Base-by-base conservation (phyloP, 495 filamentous ascomycete species). In the Aspergillus egyptiacus region DNA sequence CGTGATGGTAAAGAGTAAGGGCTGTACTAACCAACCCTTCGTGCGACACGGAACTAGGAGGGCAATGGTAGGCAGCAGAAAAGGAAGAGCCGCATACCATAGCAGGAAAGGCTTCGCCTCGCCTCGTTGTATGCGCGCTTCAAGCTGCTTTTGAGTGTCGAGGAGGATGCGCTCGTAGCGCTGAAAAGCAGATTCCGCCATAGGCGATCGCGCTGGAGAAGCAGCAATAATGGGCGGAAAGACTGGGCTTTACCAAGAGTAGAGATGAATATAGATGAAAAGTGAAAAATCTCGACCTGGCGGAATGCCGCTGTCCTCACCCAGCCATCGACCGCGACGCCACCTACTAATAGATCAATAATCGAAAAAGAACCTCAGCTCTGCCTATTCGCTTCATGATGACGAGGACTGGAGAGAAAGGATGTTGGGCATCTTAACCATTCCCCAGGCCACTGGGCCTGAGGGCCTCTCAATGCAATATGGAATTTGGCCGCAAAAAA, bases 1-100 rank as follows among this genome's bases (percentile, higher is more conserved):
- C 28, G 71, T 72, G n/a, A 80, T 57, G 1, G 71, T 70, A 20
- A 81, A 77, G 0, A 86, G 67, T 2, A 75, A 54, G 55, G 74
- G 84, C 11, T 85, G 68, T 22, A 68, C 25, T 54, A 57, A 64
- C 33, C 48, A 48, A 2, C 57, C 55, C 10, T 53, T 58, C 33
- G 36, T 54, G 24, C 40, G 48, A 20, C 51, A 50, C 6, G 68
- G 63, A 40, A 73, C 56, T n/a, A 70, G 34, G 30, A 75, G 51
- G 9, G 63, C 64, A 38, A 64, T 39, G 6, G 68, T 14, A 5
- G 66, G 60, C 22, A 73, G 46, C 22, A 48, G 14, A 15, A 62
- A 48, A 44, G 67, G 56, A 1, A 67, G 24, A 39, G 71, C 7
- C 5, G 63, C 43, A 40, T 73, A 61, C 52, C 67, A 71, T 6